These are phyloP conservation scores for Wallacemonas sp. DNA, from an alignment of 208 protist species.

Conservation along the genomic window DNA sequence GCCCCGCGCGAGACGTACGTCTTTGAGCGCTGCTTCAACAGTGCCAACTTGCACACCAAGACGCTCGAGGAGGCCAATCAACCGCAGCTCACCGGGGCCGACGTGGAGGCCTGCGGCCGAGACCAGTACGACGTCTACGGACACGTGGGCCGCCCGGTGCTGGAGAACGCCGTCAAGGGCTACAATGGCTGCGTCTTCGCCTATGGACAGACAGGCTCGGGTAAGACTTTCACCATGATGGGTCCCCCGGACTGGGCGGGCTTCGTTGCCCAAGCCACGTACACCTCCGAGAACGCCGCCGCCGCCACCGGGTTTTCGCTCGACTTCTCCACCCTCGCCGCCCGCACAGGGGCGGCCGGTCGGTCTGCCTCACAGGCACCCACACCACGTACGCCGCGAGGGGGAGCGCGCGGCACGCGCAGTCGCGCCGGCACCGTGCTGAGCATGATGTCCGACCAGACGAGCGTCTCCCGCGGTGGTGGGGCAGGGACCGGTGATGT, in stretches of 20 bases:
- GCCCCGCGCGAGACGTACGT: slow-evolving; percentile 60
- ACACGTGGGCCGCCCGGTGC: slow-evolving; percentile 40
- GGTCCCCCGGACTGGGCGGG: slow-evolving; percentile 38
- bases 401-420: not conserved
- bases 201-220: slow-evolving; percentile 89
- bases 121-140: slow-evolving; percentile 69
- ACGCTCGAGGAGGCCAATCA: slow-evolving; percentile 20
- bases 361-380: not conserved
- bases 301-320: slow-evolving; percentile 1
- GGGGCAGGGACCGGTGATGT: no score
- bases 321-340: slow-evolving; percentile 5
- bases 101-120: slow-evolving; percentile 17
- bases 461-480: not conserved
- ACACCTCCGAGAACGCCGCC: not conserved
- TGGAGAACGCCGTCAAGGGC: slow-evolving; percentile 37
- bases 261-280: slow-evolving; percentile 5
- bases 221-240: slow-evolving; percentile 95
- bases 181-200: slow-evolving; percentile 92
- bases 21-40: slow-evolving; percentile 72
- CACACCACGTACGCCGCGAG: slow-evolving; percentile 5
- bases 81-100: not conserved
- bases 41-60: slow-evolving; percentile 7
- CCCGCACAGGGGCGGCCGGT: not conserved
- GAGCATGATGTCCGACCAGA: slow-evolving; percentile 2
- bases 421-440: slow-evolving; percentile 12